Evolutionary conservation across 805 yeast genomes (phyloP), one percentile per base, ranked within the genome.

Genomic region (Candida ortonii): DNA sequence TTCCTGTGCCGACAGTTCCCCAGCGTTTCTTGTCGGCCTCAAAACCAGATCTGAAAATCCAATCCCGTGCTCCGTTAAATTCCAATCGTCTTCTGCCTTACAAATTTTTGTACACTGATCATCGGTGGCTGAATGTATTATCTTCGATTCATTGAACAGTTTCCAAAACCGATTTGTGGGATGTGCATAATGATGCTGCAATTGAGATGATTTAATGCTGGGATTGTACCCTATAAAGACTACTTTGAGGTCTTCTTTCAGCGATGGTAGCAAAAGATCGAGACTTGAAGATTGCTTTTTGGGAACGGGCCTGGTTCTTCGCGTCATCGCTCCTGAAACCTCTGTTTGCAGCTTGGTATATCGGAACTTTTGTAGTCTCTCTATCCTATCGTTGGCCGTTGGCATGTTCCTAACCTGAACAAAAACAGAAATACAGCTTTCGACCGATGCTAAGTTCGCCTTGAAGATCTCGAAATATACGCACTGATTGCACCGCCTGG

Each of bases 221-320:
- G 93, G 93, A 47, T 83, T 83, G 61, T 68, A 80, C 1, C 93
- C 93, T 3, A 82, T 66, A 46, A 83, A 82, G 3, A 83, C 65
- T 1, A 80, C 49, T 5, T 46, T 45, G 16, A 73, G 47, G 5
- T 52, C 54, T 1, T 25, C 8, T 6, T 19, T 16, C 9, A 51
- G 28, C 6, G 53, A 51, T 0, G 55, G 55, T n/a, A 21, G 39
- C 11, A 50, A 37, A 22, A 22, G 21, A n/a, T n/a, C n/a, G n/a
- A n/a, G n/a, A n/a, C n/a, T n/a, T n/a, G n/a, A n/a, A n/a, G n/a
- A n/a, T n/a, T n/a, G n/a, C n/a, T n/a, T n/a, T n/a, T n/a, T n/a
- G n/a, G n/a, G n/a, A n/a, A n/a, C n/a, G n/a, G n/a, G n/a, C n/a
- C n/a, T n/a, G n/a, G n/a, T n/a, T n/a, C n/a, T n/a, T n/a, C n/a